Evolutionary conservation across 768 basidiomycete species (phyloP).

Genomic region (Mycena epipterygia): DNA sequence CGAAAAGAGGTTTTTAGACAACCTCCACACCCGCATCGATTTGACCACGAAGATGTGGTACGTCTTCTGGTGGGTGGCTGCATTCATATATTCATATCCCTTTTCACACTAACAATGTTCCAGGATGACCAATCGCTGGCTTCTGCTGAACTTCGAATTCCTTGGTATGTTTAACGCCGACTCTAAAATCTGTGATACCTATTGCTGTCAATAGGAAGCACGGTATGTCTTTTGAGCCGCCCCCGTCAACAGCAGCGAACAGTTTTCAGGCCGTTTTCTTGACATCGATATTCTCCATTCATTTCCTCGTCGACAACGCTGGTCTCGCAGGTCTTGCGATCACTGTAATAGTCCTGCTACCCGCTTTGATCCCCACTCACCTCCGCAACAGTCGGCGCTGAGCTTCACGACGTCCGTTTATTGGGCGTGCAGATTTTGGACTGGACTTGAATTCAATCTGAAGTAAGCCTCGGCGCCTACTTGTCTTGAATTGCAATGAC

Average conservation of each 20-base stretch:
- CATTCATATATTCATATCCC: no score
- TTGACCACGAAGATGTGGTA: slow-evolving; percentile 39
- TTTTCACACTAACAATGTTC: slow-evolving; percentile 38
- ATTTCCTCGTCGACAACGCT: slow-evolving; percentile 66
- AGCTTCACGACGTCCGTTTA: slow-evolving; percentile 67
- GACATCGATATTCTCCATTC: slow-evolving; percentile 81
- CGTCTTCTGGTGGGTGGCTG: no score
- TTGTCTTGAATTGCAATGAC: slow-evolving; percentile 39
- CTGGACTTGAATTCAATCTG: slow-evolving; percentile 1
- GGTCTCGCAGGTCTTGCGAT: slow-evolving; percentile 69
- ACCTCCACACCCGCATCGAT: slow-evolving; percentile 80
- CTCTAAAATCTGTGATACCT: no score
- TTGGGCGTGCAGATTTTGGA: slow-evolving; percentile 13
- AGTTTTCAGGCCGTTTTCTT: slow-evolving; percentile 67
- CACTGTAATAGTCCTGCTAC: slow-evolving; percentile 62
- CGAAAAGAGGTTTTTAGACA: slow-evolving; percentile 82
- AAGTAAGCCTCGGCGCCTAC: no score
- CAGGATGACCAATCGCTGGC: no score
- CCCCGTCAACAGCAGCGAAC: not conserved
- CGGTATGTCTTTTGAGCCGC: not conserved
- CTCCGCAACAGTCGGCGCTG: no score
- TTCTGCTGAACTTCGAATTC: no score
- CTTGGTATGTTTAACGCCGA: no score
- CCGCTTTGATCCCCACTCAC: slow-evolving; percentile 34
- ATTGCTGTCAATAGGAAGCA: no score